Percentiles rank a stretch among this genome's conserved stretches.
These are phyloP conservation scores for Corchorus capsularis DNA, from an alignment of 345 rosid genomes.

Conservation along the genomic window DNA sequence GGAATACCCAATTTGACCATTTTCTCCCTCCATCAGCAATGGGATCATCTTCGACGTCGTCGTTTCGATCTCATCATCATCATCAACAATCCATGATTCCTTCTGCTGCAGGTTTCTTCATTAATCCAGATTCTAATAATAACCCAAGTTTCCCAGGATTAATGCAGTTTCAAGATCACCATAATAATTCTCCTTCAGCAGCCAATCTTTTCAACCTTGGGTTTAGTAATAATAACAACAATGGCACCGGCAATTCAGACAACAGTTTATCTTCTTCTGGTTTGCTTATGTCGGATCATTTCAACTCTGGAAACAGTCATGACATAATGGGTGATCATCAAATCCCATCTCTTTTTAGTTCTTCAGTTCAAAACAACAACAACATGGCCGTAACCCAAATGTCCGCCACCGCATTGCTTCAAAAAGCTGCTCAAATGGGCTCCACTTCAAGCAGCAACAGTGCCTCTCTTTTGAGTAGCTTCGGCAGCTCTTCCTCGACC, in stretches of 20 bases:
- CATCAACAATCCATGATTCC: constrained; percentile 24
- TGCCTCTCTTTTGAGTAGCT: constrained; percentile 51
- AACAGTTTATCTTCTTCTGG: constrained; percentile 24
- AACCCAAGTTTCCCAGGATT: constrained; percentile 43
- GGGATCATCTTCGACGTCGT: constrained; percentile 31
- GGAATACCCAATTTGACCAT: constrained; percentile 44
- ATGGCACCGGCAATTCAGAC: not conserved
- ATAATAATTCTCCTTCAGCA: constrained; percentile 22
- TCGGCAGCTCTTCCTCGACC: constrained; percentile 43
- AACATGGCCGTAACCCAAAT: constrained; percentile 40
- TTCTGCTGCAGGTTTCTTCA: constrained; percentile 45
- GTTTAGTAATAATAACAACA: constrained; percentile 31
- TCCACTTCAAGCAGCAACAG: constrained; percentile 50
- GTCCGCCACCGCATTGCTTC: constrained; percentile 88
- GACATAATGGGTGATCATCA: constrained; percentile 33
- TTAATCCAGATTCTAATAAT: constrained; percentile 43
- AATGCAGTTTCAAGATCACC: constrained; percentile 47
- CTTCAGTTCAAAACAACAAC: constrained; percentile 42
- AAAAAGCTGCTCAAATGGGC: constrained; percentile 90
- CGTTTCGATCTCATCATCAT: constrained; percentile 17
- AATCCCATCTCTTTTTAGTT: constrained; percentile 44
- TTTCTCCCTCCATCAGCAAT: constrained; percentile 38
- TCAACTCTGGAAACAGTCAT: constrained; percentile 22
- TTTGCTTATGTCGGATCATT: constrained; percentile 28
- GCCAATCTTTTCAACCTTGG: constrained; percentile 59